Evolutionary conservation across 139 green algal genomes (phyloP).

Genomic region (Tetradesmus lagerheimii): DNA sequence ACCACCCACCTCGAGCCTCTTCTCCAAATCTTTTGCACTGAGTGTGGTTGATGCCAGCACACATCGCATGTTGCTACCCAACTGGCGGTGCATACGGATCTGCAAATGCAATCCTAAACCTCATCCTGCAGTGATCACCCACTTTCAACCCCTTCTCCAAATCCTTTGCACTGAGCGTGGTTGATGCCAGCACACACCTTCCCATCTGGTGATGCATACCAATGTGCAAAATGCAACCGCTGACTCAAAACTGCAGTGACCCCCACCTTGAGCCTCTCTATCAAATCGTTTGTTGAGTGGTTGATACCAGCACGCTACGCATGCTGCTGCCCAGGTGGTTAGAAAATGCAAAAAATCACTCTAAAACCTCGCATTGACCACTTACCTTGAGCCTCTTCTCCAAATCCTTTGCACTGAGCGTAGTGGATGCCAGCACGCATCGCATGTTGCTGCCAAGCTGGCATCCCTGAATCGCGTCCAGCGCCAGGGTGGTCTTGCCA

Average conservation of each 20-base stretch:
- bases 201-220: too few relatives aligned
- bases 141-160: too few relatives aligned
- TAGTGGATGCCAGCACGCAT: constrained; percentile 64
- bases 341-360: too few relatives aligned
- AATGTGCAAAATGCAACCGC: too few relatives aligned
- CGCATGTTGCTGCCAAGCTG: constrained; percentile 52
- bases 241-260: too few relatives aligned
- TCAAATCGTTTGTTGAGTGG: neutral
- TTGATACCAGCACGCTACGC: neutral
- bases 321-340: neutral
- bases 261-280: neutral
- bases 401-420: constrained; percentile 6
- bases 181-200: neutral
- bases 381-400: constrained; percentile 18
- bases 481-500: constrained; percentile 74
- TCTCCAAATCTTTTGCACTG: too few relatives aligned
- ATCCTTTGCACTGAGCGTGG: too few relatives aligned
- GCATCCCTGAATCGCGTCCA: constrained; percentile 78
- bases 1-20: too few relatives aligned
- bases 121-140: too few relatives aligned
- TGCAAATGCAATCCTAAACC: too few relatives aligned
- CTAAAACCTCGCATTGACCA: too few relatives aligned
- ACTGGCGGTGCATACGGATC: too few relatives aligned
- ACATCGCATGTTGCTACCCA: neutral
- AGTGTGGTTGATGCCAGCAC: neutral